Evolutionary conservation across 257 asterid genomes (phyloP).

Genomic region (Solanum chiquidenum): DNA sequence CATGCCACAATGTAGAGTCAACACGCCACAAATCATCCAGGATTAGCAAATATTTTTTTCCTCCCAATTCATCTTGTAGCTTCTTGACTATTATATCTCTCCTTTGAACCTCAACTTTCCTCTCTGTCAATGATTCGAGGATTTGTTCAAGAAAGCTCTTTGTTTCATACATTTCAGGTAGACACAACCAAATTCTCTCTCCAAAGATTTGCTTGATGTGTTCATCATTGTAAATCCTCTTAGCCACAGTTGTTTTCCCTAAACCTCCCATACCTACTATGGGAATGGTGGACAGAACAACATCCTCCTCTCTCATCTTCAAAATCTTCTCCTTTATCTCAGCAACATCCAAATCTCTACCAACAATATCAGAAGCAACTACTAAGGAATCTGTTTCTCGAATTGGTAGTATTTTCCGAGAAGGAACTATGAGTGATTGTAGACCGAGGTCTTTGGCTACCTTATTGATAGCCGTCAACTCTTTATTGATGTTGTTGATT

Average conservation of each 20-base stretch:
- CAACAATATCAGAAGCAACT: background rate
- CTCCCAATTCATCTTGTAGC: background rate
- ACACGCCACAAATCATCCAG: conserved; percentile 29
- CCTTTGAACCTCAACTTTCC: background rate
- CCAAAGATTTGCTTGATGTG: background rate
- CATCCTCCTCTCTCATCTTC: background rate
- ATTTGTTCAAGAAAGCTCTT: conserved; percentile 1
- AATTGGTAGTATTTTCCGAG: background rate
- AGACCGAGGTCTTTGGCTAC: background rate
- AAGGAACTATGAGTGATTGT: background rate
- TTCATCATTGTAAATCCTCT: background rate
- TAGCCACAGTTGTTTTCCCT: conserved; percentile 13
- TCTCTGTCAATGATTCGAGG: background rate
- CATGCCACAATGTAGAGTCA: background rate
- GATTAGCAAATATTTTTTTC: conserved; percentile 4
- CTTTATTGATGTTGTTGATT: background rate
- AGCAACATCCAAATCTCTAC: background rate
- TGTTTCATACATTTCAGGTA: conserved; percentile 4
- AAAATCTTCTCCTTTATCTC: background rate
- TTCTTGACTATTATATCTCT: background rate
- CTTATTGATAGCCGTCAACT: background rate
- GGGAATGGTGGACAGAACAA: background rate
- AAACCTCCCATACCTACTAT: conserved; percentile 4
- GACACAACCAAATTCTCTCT: conserved; percentile 6
- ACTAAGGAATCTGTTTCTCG: background rate